phyloP scores from a whole-genome alignment of 768 basidiomycete species.

The Leucosporidium scottii region DNA sequence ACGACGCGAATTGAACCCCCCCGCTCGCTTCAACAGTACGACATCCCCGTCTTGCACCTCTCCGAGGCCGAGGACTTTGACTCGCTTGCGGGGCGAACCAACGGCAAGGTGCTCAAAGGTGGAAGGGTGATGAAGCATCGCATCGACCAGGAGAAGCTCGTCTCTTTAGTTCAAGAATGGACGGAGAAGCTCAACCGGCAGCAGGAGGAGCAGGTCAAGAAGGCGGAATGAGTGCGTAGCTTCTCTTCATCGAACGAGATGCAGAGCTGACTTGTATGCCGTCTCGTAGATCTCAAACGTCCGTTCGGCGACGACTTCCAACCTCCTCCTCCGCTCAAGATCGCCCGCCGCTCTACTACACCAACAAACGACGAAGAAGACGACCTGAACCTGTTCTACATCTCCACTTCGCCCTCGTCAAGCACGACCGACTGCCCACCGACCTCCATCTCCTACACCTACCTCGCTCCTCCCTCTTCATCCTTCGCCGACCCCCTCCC shows the following conservation, averaged over 20 bases:
- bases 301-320: neutral
- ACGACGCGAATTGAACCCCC: neutral
- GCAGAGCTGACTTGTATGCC: too few species aligned
- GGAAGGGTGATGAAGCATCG: conserved; percentile 31
- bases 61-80: conserved; percentile 10
- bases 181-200: conserved; percentile 14
- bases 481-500: too few species aligned
- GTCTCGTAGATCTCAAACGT: neutral
- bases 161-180: conserved; percentile 16
- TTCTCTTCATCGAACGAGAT: neutral
- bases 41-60: conserved; percentile 29
- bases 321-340: neutral
- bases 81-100: neutral
- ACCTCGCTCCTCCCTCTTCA: too few species aligned
- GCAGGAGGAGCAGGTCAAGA: neutral
- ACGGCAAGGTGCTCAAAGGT: conserved; percentile 8
- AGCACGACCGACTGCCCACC: too few species aligned
- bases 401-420: too few species aligned
- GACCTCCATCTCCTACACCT: too few species aligned
- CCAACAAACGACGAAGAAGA: neutral
- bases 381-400: too few species aligned
- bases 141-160: conserved; percentile 28
- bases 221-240: neutral
- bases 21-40: conserved; percentile 7
- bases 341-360: neutral